Percentiles rank a stretch among this genome's conserved stretches.
Conservation (phyloP, 2,329 filamentous ascomycete genomes). For the Myriosclerotinia scirpicola region DNA sequence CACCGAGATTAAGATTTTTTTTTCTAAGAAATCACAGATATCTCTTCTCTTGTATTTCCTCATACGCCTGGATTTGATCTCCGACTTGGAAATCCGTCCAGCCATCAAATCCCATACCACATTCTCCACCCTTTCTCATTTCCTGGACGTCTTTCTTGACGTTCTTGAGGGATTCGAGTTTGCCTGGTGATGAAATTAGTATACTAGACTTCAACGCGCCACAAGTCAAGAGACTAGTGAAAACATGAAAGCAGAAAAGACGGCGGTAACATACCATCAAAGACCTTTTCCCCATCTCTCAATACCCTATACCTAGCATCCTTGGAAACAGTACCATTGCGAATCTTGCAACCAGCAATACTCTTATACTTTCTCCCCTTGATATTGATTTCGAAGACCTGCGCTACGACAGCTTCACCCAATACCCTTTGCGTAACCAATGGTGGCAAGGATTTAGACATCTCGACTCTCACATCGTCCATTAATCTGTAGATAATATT, state of each 20-base stretch:
- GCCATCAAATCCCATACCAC: constrained; percentile 78
- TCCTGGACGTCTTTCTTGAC: constrained; percentile 88
- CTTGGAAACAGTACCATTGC: constrained; percentile 72
- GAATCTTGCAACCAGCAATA: constrained; percentile 84
- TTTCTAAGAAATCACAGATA: constrained; percentile 36
- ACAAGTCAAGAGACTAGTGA: background rate
- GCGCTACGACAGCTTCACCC: constrained; percentile 83
- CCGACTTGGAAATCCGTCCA: constrained; percentile 79
- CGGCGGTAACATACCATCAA: constrained; percentile 67
- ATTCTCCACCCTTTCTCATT: constrained; percentile 91
- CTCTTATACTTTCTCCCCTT: constrained; percentile 68
- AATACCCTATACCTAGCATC: constrained; percentile 68
- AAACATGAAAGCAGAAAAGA: background rate
- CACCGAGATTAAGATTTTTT: background rate
- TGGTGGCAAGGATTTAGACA: constrained; percentile 70
- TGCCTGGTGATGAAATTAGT: constrained; percentile 53
- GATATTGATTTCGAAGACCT: constrained; percentile 81
- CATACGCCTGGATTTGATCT: constrained; percentile 85
- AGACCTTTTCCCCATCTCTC: constrained; percentile 68
- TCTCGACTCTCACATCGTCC: constrained; percentile 66
- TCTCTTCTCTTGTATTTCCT: constrained; percentile 70
- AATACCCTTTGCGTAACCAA: constrained; percentile 67
- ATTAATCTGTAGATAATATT: constrained; percentile 82
- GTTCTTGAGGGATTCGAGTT: constrained; percentile 79
- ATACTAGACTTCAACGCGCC: background rate